phyloP scores from a whole-genome alignment of 176 grass and related monocot genomes.

The Pharus latifolius region DNA sequence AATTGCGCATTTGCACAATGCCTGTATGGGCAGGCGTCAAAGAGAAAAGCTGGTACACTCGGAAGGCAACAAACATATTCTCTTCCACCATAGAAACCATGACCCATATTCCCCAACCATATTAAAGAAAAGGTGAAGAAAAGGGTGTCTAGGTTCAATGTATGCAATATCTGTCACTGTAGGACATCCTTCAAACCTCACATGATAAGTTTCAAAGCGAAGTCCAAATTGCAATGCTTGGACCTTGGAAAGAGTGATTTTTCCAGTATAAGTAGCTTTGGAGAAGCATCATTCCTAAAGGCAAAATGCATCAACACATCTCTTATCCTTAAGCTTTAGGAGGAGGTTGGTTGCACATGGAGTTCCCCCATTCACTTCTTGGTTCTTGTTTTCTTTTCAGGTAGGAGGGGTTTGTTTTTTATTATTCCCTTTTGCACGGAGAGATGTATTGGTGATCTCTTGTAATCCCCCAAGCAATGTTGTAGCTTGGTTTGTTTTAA shows the following conservation, averaged over 20 bases:
- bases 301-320: constrained; percentile 14
- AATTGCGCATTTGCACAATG: constrained; percentile 4
- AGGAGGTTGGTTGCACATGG: constrained; percentile 12
- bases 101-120: constrained; percentile 11
- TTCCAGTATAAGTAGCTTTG: constrained; percentile 32
- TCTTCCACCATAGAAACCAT: constrained; percentile 5
- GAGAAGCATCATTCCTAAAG: constrained; percentile 6
- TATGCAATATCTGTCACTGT: constrained; percentile 9
- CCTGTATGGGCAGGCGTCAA: constrained; percentile 27
- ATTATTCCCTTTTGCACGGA: not conserved
- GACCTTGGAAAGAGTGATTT: not conserved
- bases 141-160: constrained; percentile 61
- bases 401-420: constrained; percentile 1
- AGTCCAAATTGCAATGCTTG: not conserved
- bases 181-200: not conserved
- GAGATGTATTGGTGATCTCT: not conserved
- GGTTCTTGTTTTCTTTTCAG: constrained; percentile 5
- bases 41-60: constrained; percentile 6
- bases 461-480: not conserved
- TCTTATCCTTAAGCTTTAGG: constrained; percentile 29
- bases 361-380: constrained; percentile 55
- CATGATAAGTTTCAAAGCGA: not conserved
- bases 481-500: constrained; percentile 17
- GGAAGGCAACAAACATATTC: not conserved
- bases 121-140: constrained; percentile 8